Evolutionary conservation across 2,329 filamentous ascomycete genomes (phyloP).

Genomic region (Scleromitrula shiraiana): DNA sequence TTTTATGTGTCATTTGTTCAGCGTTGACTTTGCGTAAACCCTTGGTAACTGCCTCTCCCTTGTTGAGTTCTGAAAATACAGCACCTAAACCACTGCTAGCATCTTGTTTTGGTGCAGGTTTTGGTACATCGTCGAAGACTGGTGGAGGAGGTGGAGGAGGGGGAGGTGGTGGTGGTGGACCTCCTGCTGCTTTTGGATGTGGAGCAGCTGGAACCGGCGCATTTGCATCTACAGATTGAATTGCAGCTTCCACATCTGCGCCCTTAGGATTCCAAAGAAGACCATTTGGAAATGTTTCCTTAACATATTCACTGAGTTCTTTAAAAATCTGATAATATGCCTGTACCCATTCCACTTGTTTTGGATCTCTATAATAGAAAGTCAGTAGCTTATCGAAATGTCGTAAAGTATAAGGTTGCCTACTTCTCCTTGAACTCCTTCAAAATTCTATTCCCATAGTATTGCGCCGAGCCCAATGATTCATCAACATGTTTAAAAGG

Average conservation of each 20-base stretch:
- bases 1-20: conserved; percentile 98
- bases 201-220: conserved; percentile 48
- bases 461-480: conserved; percentile 74
- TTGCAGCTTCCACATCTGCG: conserved; percentile 60
- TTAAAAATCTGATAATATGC: conserved; percentile 89
- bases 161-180: conserved; percentile 45
- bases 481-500: conserved; percentile 83
- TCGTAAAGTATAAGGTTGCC: conserved; percentile 16
- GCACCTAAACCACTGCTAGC: conserved; percentile 62
- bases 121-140: conserved; percentile 44
- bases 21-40: conserved; percentile 88
- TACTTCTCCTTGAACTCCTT: conserved; percentile 83
- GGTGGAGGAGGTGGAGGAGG: conserved; percentile 52
- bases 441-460: conserved; percentile 89
- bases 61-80: conserved; percentile 88
- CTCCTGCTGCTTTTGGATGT: conserved; percentile 35
- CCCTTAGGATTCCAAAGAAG: conserved; percentile 81
- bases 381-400: conserved; percentile 3
- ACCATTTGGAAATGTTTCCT: conserved; percentile 71
- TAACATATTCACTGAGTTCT: conserved; percentile 74
- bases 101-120: conserved; percentile 41
- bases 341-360: conserved; percentile 82
- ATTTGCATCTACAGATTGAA: conserved; percentile 51
- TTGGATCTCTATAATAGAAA: conserved; percentile 51
- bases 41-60: conserved; percentile 79